Conservation (phyloP, 164 flowering plant species). For the Stephania yunnanensis region DNA sequence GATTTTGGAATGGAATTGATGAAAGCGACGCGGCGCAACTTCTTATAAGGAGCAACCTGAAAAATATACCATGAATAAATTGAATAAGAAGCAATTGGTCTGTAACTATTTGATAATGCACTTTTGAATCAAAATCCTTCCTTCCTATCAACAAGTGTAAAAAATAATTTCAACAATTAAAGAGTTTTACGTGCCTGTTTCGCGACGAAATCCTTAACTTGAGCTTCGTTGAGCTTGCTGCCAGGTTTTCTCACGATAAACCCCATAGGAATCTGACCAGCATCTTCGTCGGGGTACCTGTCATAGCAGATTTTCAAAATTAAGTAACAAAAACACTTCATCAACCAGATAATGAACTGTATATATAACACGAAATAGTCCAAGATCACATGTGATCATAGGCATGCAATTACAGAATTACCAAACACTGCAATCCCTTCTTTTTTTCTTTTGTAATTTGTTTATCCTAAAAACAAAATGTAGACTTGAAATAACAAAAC, state of each 20-base stretch:
- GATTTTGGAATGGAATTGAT: conserved; percentile 54
- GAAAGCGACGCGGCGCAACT: conserved; percentile 58
- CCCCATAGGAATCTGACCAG: conserved; percentile 91
- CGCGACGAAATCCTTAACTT: conserved; percentile 65
- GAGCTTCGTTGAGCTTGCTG: conserved; percentile 41
- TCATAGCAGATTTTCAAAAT: not conserved
- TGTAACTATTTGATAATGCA: not conserved
- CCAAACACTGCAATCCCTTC: no score
- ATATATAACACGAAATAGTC: not conserved
- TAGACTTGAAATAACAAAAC: no score
- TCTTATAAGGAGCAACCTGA: conserved; percentile 89
- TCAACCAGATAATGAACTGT: not conserved
- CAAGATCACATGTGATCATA: not conserved
- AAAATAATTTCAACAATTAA: not conserved
- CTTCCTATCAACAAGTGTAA: not conserved
- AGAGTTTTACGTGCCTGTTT: conserved; percentile 41
- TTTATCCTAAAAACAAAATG: no score
- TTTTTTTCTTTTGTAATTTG: no score
- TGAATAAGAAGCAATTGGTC: not conserved
- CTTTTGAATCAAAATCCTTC: not conserved
- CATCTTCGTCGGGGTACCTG: conserved; percentile 90
- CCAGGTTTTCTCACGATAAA: conserved; percentile 68
- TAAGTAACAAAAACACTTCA: not conserved
- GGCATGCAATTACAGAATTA: not conserved
- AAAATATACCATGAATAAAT: not conserved